Base-by-base conservation (phyloP, 306 rosid genomes). In the Geum urbanum region DNA sequence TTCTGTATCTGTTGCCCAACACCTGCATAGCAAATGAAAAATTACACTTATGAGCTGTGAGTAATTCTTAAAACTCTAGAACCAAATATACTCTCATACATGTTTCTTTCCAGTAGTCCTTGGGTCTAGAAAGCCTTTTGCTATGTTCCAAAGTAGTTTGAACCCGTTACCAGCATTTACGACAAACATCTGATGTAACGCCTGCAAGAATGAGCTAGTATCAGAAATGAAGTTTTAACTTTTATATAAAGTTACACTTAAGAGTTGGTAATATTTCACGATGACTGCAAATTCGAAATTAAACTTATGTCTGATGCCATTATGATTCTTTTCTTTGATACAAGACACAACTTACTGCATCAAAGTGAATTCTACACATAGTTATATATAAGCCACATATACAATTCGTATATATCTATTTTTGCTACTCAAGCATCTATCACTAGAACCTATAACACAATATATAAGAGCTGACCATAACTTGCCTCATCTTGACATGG, bases 131-230 rank as follows among this genome's bases (percentile, higher is more conserved):
- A 94, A 94, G 54, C 92, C 73, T 84, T 82, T 90, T 75, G 86
- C 94, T 37, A 97, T 87, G 63, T 71, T 87, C 97, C 99, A 94
- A 60, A 94, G 74, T 49, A 90, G 77, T 82, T 84, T 94, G 85
- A 94, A 94, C 63, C 97, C 99, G 50, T 77, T 86, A 61, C 96
- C 95, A 63, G 99, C 99, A 84, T 94, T 94, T 54, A 94, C 96
- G 77, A 94, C 88, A 81, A 76, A 94, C 99, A 94, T 94, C 82
- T 91, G 99, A 76, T 88, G 88, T 60, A 94, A 85, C 61, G 99
- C 88, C 99, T 94, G 96, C 55, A 77, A 81, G 41, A 70, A 41
- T n/a, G 73, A 77, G 70, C 69, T 68, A 53, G 64, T 74, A 69
- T 84, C 75, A 85, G 80, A 77, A 84, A 67, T 18, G 9, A 80